A percentile compares a stretch with the other conserved stretches of the same genome.
phyloP scores from a whole-genome alignment of 495 filamentous ascomycete species.

The Evansstolkia leycettana region DNA sequence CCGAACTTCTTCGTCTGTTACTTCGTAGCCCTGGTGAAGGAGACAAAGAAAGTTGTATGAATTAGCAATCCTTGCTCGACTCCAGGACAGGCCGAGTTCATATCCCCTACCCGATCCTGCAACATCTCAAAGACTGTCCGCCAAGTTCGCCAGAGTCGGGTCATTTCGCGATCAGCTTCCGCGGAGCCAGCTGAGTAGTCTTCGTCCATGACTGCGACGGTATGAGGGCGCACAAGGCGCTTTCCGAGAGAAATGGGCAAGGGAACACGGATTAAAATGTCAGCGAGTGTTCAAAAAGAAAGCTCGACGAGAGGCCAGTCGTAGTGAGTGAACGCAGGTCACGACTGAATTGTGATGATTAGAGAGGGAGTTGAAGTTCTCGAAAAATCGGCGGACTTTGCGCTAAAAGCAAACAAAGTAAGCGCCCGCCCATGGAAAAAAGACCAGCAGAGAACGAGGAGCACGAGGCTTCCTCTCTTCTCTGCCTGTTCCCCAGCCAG shows the following conservation, averaged over 20 bases:
- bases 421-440: conserved; percentile 11
- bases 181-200: conserved; percentile 33
- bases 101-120: conserved; percentile 53
- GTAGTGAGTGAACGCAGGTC: too few species aligned
- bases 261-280: too few species aligned
- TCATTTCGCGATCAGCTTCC: conserved; percentile 54
- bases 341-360: too few species aligned
- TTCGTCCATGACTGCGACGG: conserved; percentile 36
- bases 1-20: conserved; percentile 76
- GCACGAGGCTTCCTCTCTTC: conserved; percentile 12
- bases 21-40: conserved; percentile 71
- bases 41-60: background rate
- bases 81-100: too few species aligned
- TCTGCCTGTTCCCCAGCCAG: conserved; percentile 7
- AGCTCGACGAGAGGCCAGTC: too few species aligned
- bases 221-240: conserved; percentile 7
- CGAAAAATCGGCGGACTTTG: conserved; percentile 18
- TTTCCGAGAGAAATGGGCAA: background rate
- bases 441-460: conserved; percentile 11
- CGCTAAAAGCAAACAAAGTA: conserved; percentile 15
- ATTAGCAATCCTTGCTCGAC: too few species aligned
- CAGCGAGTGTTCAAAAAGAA: too few species aligned
- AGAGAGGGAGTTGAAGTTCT: conserved; percentile 7
- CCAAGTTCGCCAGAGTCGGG: conserved; percentile 78
- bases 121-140: conserved; percentile 82